Evolutionary conservation across 1,284 basidiomycete species (phyloP).

Genomic region (Omphalotus olearius): DNA sequence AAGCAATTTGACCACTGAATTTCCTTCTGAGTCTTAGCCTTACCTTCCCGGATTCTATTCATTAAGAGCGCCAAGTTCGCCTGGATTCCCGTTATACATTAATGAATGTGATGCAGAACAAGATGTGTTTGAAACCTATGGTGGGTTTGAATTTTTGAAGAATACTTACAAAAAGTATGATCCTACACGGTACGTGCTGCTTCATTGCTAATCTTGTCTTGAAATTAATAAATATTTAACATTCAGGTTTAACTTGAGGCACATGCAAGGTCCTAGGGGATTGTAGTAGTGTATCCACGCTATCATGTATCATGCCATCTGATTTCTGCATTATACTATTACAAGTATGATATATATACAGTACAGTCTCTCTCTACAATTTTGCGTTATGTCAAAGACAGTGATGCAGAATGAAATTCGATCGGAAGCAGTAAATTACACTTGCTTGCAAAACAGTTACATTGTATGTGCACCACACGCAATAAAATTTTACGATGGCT

Average conservation of each 20-base stretch:
- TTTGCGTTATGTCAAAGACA: too few species aligned
- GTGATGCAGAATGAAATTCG: too few species aligned
- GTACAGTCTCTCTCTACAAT: too few species aligned
- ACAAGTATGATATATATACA: too few species aligned
- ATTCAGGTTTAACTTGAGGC: conserved; percentile 4
- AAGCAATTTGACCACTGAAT: not conserved
- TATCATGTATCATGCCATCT: not conserved
- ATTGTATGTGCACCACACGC: too few species aligned
- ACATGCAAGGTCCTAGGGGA: conserved; percentile 6
- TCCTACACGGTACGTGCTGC: conserved; percentile 27
- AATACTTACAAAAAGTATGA: conserved; percentile 36
- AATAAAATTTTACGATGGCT: too few species aligned
- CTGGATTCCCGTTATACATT: conserved; percentile 11
- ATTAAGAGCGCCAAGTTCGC: conserved; percentile 5
- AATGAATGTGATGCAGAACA: conserved; percentile 33
- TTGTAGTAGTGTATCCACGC: not conserved
- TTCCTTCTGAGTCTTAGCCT: not conserved
- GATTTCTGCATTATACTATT: too few species aligned
- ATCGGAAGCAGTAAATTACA: too few species aligned
- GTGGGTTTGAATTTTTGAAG: conserved; percentile 27
- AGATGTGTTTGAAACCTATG: conserved; percentile 33
- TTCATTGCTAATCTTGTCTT: not conserved
- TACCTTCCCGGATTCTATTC: not conserved
- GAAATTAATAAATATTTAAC: not conserved
- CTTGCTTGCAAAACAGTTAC: too few species aligned